Base-by-base conservation (phyloP, 768 basidiomycete species). In the Imleria badia region DNA sequence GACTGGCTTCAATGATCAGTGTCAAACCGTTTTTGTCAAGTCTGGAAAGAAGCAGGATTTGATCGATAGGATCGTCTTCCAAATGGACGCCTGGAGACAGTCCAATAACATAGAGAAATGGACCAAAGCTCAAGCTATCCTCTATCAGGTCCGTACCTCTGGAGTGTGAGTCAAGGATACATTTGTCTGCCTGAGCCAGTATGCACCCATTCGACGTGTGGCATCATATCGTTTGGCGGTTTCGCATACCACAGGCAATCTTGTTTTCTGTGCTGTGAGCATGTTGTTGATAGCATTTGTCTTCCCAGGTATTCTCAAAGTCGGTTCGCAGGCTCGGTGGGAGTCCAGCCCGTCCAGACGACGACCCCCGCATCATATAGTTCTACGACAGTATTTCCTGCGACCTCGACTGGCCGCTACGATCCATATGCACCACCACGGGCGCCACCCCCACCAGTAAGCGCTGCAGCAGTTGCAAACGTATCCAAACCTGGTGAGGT, bases 31-130 rank as follows among this genome's bases (percentile, higher is more conserved):
- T 61, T 75, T 91, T 29, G 76, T 81, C 50, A 91, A 89, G 71
- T 79, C 88, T 12, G 91, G 91, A 26, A 92, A 89, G 75, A 94
- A 94, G 67, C 87, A 91, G 62, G 92, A 93, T 33, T 80, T 93
- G 44, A 91, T 92, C 66, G 88, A 91, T 67, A 80, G 89, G 57
- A 86, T 94, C 56, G 71, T 81, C 42, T 60, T 62, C 9, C 74
- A 78, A 57, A 71, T 93, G 61, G 84, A 87, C 56, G 54, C 63
- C 48, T 91, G 87, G 86, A 80, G 80, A 65, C 68, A 69, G 48
- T 68, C 72, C 2, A 82, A 80, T 65, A 75, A 78, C 52, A 73
- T 80, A 45, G 87, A 87, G 60, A 83, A 80, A 66, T 92, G 87
- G 84, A 69, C 74, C 54, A 87, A 81, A 61, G 89, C 85, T 22